Percentiles rank a stretch among this genome's conserved stretches.
These are phyloP conservation scores for Symmetrospora coprosmae DNA, from an alignment of 768 basidiomycete species.

Conservation along the genomic window DNA sequence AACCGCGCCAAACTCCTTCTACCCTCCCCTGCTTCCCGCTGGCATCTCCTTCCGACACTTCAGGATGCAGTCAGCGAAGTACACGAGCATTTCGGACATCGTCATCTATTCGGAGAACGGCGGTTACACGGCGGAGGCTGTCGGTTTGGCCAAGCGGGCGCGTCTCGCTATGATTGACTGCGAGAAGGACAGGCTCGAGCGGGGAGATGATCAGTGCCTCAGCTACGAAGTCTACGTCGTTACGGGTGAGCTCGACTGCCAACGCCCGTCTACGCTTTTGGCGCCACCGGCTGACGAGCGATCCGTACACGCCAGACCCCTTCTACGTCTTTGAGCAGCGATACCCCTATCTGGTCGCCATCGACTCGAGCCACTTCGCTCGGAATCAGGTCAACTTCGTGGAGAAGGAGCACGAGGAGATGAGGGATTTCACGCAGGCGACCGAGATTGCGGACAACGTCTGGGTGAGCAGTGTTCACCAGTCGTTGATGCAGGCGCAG, in stretches of 20 bases:
- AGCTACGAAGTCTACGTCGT: slow-evolving; percentile 67
- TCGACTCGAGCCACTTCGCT: slow-evolving; percentile 33
- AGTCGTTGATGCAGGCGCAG: too few species aligned
- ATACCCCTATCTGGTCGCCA: slow-evolving; percentile 36
- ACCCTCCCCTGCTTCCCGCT: slow-evolving; percentile 28
- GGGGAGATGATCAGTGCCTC: slow-evolving; percentile 13
- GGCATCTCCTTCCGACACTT: slow-evolving; percentile 52
- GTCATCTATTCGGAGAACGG: slow-evolving; percentile 65
- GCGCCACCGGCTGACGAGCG: background rate
- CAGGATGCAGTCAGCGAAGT: slow-evolving; percentile 74
- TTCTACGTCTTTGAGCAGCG: slow-evolving; percentile 36
- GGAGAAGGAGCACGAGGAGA: slow-evolving; percentile 71
- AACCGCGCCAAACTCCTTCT: slow-evolving; percentile 12
- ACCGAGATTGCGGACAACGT: slow-evolving; percentile 49
- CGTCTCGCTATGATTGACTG: slow-evolving; percentile 22
- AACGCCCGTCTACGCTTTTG: slow-evolving; percentile 35
- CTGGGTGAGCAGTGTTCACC: slow-evolving; percentile 36
- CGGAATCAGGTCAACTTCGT: slow-evolving; percentile 53
- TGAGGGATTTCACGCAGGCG: slow-evolving; percentile 70
- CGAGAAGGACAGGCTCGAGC: slow-evolving; percentile 14
- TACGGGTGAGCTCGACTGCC: slow-evolving; percentile 40
- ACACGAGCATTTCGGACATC: slow-evolving; percentile 75
- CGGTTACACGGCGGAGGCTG: slow-evolving; percentile 11
- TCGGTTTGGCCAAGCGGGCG: slow-evolving; percentile 27
- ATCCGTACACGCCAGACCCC: slow-evolving; percentile 30